Base-by-base conservation (phyloP, 768 basidiomycete genomes). In the Coprinopsis marcescibilis region DNA sequence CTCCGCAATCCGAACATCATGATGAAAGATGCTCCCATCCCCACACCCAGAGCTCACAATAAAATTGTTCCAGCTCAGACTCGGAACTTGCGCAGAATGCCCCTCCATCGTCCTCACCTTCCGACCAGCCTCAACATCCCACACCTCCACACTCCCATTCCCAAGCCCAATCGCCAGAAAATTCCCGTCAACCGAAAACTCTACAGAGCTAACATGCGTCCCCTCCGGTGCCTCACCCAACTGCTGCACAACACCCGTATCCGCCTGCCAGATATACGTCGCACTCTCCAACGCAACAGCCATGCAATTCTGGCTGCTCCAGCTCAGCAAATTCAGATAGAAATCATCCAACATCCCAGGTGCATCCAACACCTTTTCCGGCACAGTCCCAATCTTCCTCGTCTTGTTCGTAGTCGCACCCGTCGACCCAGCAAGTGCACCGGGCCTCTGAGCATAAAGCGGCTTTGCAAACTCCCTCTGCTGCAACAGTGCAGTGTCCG, bases 1-100 rank as follows among this genome's bases (percentile, higher is more conserved):
- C 23, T 81, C 69, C 4, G 83, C 80, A 6, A 95, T 70, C 2
- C 96, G 77, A 1, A 99, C 94, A 60, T 99, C 96, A 56, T 95
- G 92, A 63, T 97, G 92, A 76, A 89, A 89, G 56, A 99, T 96
- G 51, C 89, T 89, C 1, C 96, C 96, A 58, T 96, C 93, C 11
- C 82, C 81, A 56, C 94, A 95, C 0, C 93, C 96, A 0, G 85
- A 89, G 23, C 78, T 85, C 32, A 98, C 69, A 32, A 96, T 72
- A 53, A 94, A 92, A 26, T 82, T 75, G 62, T 86, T 74, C 96
- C 96, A 99, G 7, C 83, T 83, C 21, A 99, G 69, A 2, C 81
- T 77, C 0, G 90, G 89, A 7, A 98, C 73, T 57, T 97, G 86
- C 0, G 77, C 82, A 40, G 83, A 77, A 57, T 94, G 93, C 0